Conservation (phyloP, 2,329 filamentous ascomycete genomes). For the Chaetoscypha palmicola region DNA sequence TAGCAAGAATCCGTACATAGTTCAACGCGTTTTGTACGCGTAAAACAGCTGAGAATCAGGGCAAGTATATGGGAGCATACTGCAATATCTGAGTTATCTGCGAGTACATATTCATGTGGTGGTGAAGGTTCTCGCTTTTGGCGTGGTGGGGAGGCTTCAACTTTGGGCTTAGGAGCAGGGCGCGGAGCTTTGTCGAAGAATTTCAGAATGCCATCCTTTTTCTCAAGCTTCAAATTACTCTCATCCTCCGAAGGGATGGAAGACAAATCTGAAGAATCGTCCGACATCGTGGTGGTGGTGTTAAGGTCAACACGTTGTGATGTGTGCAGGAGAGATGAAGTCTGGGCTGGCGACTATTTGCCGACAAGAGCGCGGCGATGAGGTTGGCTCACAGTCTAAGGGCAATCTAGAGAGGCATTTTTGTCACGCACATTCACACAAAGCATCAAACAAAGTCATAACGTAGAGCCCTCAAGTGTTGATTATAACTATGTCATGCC, state of each 20-base stretch:
- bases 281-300: constrained; percentile 33
- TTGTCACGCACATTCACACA: constrained; percentile 10
- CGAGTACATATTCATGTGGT: constrained; percentile 80
- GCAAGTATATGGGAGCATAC: constrained; percentile 38
- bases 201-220: constrained; percentile 55
- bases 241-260: constrained; percentile 49
- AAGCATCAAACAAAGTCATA: not conserved
- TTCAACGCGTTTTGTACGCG: constrained; percentile 49
- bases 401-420: constrained; percentile 1
- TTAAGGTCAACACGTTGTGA: too few species aligned
- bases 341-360: constrained; percentile 8
- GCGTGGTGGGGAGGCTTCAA: constrained; percentile 53
- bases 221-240: constrained; percentile 42
- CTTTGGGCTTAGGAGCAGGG: constrained; percentile 41
- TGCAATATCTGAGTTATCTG: constrained; percentile 86
- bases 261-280: constrained; percentile 58
- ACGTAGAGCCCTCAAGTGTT: too few species aligned
- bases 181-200: constrained; percentile 54
- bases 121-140: constrained; percentile 81
- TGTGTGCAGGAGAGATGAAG: constrained; percentile 10
- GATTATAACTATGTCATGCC: too few species aligned
- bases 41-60: constrained; percentile 24
- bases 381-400: constrained; percentile 8
- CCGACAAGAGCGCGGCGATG: constrained; percentile 9
- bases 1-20: constrained; percentile 28